Evolutionary conservation across 2,329 filamentous ascomycete species (phyloP).

Genomic region (Rutstroemia sp.): DNA sequence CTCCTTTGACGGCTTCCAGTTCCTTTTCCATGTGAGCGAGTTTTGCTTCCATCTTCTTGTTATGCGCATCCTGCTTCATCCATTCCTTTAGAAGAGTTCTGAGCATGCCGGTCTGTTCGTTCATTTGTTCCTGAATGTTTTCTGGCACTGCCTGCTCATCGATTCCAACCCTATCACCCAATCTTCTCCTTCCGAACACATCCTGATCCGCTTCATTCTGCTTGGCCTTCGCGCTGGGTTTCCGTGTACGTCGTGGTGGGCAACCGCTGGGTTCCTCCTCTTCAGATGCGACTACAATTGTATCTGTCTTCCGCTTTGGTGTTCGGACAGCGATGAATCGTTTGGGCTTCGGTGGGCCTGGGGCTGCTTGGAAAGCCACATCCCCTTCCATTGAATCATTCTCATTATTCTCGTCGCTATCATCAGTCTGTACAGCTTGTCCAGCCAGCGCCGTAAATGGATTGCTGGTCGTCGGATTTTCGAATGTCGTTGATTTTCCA

Average conservation of each 20-base stretch:
- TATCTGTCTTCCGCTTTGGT: not conserved
- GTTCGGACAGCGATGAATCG: not conserved
- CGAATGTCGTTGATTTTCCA: not conserved
- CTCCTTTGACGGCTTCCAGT: not conserved
- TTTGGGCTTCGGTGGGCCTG: not conserved
- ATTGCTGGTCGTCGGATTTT: not conserved
- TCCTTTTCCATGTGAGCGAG: not conserved
- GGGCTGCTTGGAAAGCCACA: not conserved
- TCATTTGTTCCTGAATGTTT: too few relatives aligned
- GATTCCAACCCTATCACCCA: not conserved
- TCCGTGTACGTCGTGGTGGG: not conserved
- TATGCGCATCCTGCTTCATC: slow-evolving; percentile 4
- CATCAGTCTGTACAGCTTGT: too few relatives aligned
- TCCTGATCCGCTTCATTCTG: slow-evolving; percentile 1
- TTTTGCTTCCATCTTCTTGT: slow-evolving; percentile 5
- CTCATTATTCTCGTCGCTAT: too few relatives aligned
- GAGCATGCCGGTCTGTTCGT: not conserved
- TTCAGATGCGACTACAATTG: not conserved
- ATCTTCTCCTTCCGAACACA: not conserved
- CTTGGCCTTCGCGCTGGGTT: slow-evolving; percentile 3
- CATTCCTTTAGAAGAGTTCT: slow-evolving; percentile 1
- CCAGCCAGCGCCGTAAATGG: too few relatives aligned
- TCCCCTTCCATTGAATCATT: too few relatives aligned
- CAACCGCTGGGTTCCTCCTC: not conserved
- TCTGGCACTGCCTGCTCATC: too few relatives aligned